Evolutionary conservation across 805 yeast genomes (phyloP).

Genomic region (Isabelozyma rhagii): DNA sequence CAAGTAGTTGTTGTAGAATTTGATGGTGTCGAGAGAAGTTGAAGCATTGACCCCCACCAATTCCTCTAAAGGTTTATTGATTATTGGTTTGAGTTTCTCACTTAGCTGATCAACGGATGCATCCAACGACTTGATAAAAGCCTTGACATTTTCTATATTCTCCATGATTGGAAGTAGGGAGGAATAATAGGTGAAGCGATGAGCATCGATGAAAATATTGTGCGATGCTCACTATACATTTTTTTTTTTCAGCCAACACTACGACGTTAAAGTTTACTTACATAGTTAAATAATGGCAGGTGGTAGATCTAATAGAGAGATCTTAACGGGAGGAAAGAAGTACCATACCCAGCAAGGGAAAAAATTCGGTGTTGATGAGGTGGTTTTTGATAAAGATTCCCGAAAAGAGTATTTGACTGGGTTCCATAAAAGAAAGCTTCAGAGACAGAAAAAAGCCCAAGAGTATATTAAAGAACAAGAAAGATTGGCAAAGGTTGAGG

Average conservation of each 20-base stretch:
- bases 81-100: slow-evolving; percentile 31
- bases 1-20: slow-evolving; percentile 37
- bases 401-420: slow-evolving; percentile 87
- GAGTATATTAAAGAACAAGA: slow-evolving; percentile 75
- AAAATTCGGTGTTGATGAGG: slow-evolving; percentile 75
- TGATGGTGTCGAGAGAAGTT: slow-evolving; percentile 24
- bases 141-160: slow-evolving; percentile 38
- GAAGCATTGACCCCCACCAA: slow-evolving; percentile 16
- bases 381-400: slow-evolving; percentile 76
- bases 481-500: slow-evolving; percentile 67
- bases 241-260: not conserved
- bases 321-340: slow-evolving; percentile 82
- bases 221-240: slow-evolving; percentile 10
- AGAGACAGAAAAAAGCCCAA: slow-evolving; percentile 83
- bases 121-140: slow-evolving; percentile 37
- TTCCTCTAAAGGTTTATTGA: slow-evolving; percentile 40
- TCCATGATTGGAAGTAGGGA: slow-evolving; percentile 35
- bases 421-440: slow-evolving; percentile 88
- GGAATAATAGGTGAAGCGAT: not conserved
- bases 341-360: slow-evolving; percentile 68
- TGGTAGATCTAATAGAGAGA: slow-evolving; percentile 64
- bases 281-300: slow-evolving; percentile 13
- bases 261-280: not conserved
- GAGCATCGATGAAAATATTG: not conserved
- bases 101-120: slow-evolving; percentile 32